These are phyloP conservation scores for Hylodesmum podocarpum DNA, from an alignment of 306 rosid species.

Conservation along the genomic window DNA sequence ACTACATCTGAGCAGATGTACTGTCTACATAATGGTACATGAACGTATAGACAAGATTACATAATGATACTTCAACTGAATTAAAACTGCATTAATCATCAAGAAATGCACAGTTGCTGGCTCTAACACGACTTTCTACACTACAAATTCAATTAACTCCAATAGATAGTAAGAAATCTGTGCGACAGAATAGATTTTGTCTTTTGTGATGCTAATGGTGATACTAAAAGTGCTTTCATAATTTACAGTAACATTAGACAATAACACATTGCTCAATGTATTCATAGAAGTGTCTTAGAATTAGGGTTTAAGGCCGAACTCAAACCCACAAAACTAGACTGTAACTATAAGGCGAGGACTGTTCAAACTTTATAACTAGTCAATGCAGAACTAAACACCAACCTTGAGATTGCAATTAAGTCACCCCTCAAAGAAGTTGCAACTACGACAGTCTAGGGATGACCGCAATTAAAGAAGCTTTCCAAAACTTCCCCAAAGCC, in stretches of 20 bases:
- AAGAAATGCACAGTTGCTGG: slow-evolving; percentile 8
- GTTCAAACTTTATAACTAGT: too few species aligned
- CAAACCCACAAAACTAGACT: too few species aligned
- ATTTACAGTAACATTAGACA: not conserved
- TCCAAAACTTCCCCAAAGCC: too few species aligned
- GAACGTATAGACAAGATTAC: slow-evolving; percentile 13
- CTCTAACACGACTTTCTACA: not conserved
- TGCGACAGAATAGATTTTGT: not conserved
- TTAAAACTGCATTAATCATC: slow-evolving; percentile 17
- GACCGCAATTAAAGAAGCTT: too few species aligned
- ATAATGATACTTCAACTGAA: not conserved
- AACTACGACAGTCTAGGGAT: too few species aligned
- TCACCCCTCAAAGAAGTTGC: too few species aligned
- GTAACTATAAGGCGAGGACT: too few species aligned
- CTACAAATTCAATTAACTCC: not conserved
- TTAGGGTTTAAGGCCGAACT: too few species aligned
- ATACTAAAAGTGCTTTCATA: not conserved
- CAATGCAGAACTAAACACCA: too few species aligned
- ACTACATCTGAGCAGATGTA: slow-evolving; percentile 2
- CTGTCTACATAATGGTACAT: not conserved
- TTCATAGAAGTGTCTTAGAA: too few species aligned
- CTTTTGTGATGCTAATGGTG: not conserved
- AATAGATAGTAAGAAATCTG: not conserved
- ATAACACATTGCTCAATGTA: not conserved
- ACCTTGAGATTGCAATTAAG: too few species aligned